Evolutionary conservation across 2,329 filamentous ascomycete species (phyloP), one percentile per base, ranked within the genome.

Genomic region (Neobulgaria alba): DNA sequence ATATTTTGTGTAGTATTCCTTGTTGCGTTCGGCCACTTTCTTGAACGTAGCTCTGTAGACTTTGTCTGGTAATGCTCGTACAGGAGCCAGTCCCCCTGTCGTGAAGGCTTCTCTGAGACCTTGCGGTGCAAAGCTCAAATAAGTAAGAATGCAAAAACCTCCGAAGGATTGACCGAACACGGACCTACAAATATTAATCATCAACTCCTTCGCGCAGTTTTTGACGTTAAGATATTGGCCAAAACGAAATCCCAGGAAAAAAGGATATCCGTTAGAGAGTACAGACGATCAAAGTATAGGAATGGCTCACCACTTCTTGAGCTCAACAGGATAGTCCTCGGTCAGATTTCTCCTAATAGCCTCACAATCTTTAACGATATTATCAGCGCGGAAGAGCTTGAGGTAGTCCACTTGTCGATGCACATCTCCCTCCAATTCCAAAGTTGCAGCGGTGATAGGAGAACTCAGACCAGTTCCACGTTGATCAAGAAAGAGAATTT

Each of bases 111-210:
- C 90, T 20, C 79, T 77, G 17, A 96, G 63, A 1, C 84, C 83
- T 42, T 87, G 73, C 0, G 86, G 85, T 52, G 76, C 80, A 59
- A 85, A 79, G 2, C 84, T 92, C 12, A 96, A 73, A 29, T 49
- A 49, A 5, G 83, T 90, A 23, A 87, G 69, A 35, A 72, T 73
- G 57, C 88, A 85, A 62, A 95, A 95, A 1, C 90, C 90, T 29
- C 90, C 90, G 61, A 94, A 96, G 12, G 82, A 89, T 64, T 95
- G 90, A 7, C 90, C 90, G 47, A 94, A 82, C 20, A 92, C 73
- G 43, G 79, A 83, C 90, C 90, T 95, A 57, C 79, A 78, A 33
- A 26, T 12, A 7, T 26, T 12, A 26, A n/a, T n/a, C n/a, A n/a
- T n/a, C n/a, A n/a, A n/a, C n/a, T n/a, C n/a, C n/a, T n/a, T n/a